A percentile compares a stretch with the other conserved stretches of the same genome.
These are phyloP conservation scores for Harrya chromipes DNA, from an alignment of 768 basidiomycete genomes.

Conservation along the genomic window DNA sequence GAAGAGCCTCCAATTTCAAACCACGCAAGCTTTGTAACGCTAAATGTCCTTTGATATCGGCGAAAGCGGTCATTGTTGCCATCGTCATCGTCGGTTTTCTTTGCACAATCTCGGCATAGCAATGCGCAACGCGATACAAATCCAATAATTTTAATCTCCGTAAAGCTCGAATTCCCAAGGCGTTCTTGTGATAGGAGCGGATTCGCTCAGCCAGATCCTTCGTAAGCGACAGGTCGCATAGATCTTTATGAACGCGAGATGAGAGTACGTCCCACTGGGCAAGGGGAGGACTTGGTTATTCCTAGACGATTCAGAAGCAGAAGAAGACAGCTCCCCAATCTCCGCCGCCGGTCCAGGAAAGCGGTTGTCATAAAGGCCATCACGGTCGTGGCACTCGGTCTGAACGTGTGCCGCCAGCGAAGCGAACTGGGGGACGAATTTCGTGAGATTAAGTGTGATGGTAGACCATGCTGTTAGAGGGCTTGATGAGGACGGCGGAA, in stretches of 20 bases:
- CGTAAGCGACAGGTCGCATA: conserved; percentile 76
- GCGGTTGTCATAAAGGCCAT: no score
- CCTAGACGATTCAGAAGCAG: no score
- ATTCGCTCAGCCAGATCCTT: conserved; percentile 72
- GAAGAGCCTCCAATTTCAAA: conserved; percentile 23
- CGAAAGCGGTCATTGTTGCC: conserved; percentile 16
- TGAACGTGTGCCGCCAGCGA: conserved; percentile 37
- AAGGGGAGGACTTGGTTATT: conserved; percentile 18
- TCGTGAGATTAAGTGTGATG: conserved; percentile 56
- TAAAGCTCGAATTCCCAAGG: conserved; percentile 83
- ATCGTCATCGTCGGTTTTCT: no score
- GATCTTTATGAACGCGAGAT: conserved; percentile 70
- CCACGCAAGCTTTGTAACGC: conserved; percentile 13
- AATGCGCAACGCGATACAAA: no score
- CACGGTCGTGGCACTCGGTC: background rate
- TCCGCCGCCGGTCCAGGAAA: conserved; percentile 15
- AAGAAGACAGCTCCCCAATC: conserved; percentile 12
- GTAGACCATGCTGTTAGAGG: conserved; percentile 71
- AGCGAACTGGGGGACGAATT: conserved; percentile 59
- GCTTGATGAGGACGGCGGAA: conserved; percentile 52
- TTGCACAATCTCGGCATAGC: conserved; percentile 6
- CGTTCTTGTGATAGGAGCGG: conserved; percentile 45
- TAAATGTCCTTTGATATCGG: conserved; percentile 13
- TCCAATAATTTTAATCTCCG: conserved; percentile 26
- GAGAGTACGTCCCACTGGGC: conserved; percentile 58